Percentiles rank a stretch among this genome's conserved stretches.
Evolutionary conservation across 805 yeast species (phyloP).

Genomic region (Yarrowia keelungensis): DNA sequence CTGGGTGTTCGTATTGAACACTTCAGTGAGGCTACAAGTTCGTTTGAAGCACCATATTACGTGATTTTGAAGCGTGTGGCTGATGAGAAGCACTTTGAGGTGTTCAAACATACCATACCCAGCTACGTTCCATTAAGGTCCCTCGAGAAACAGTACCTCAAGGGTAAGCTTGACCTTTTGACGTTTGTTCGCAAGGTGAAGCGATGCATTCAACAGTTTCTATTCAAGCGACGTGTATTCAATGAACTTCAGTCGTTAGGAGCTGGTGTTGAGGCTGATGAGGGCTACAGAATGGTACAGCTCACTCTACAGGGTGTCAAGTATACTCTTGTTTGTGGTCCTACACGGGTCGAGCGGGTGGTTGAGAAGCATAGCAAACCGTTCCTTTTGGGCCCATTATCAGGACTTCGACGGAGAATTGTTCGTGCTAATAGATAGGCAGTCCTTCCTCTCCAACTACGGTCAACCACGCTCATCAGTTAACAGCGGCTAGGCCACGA

Average conservation of each 20-base stretch:
- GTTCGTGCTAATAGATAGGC: not conserved
- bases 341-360: conserved; percentile 6
- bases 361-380: conserved; percentile 20
- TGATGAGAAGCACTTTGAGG: not conserved
- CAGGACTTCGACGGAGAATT: not conserved
- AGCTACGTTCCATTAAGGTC: conserved; percentile 3
- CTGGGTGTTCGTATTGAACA: conserved; percentile 27
- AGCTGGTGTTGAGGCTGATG: conserved; percentile 9
- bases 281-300: conserved; percentile 24
- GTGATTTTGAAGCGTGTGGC: conserved; percentile 3
- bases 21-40: not conserved
- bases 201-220: conserved; percentile 8
- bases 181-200: conserved; percentile 4
- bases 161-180: conserved; percentile 3
- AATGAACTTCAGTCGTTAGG: conserved; percentile 2
- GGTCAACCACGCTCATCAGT: no score
- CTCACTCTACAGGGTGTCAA: not conserved
- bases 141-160: conserved; percentile 1
- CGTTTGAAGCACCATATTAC: conserved; percentile 24
- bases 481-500: conserved; percentile 11
- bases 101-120: conserved; percentile 31
- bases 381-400: not conserved
- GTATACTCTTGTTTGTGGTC: conserved; percentile 21
- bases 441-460: not conserved
- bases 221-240: conserved; percentile 9